Evolutionary conservation across 176 grass and related monocot species (phyloP).

Genomic region (Hsuehochloa calcarea): DNA sequence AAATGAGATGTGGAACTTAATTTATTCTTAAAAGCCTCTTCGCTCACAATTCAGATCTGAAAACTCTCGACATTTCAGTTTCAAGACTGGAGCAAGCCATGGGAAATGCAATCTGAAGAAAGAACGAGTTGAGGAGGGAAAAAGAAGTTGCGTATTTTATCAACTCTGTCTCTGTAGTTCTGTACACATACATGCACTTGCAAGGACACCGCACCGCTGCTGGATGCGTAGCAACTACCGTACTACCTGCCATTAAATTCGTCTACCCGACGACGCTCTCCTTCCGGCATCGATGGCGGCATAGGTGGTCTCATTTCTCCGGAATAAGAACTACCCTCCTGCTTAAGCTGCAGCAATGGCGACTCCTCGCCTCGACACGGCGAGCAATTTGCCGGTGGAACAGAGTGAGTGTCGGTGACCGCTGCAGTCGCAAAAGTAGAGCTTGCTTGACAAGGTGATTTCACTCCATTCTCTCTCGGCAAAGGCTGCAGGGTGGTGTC

Average conservation of each 20-base stretch:
- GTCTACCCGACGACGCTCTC: neutral
- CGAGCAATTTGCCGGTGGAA: neutral
- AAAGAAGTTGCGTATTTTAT: neutral
- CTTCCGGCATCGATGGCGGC: conserved; percentile 31
- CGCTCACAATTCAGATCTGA: neutral
- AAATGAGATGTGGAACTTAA: neutral
- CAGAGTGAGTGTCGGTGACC: neutral
- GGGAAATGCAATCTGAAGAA: neutral
- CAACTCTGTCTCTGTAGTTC: neutral
- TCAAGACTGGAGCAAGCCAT: neutral
- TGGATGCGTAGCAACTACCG: neutral
- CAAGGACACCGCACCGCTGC: neutral
- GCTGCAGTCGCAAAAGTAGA: neutral
- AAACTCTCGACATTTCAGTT: neutral
- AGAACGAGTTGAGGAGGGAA: neutral
- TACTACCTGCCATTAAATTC: neutral
- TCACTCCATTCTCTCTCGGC: conserved; percentile 27
- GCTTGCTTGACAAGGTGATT: neutral
- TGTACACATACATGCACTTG: neutral
- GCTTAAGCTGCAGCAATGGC: conserved; percentile 1
- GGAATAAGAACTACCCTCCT: neutral
- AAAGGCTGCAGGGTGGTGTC: neutral
- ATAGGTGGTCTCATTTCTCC: conserved; percentile 36
- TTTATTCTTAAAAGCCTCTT: neutral
- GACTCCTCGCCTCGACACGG: neutral